Percentiles rank a stretch among this genome's conserved stretches.
phyloP scores from a whole-genome alignment of 768 basidiomycete genomes.

The Leccinum arenicola region DNA sequence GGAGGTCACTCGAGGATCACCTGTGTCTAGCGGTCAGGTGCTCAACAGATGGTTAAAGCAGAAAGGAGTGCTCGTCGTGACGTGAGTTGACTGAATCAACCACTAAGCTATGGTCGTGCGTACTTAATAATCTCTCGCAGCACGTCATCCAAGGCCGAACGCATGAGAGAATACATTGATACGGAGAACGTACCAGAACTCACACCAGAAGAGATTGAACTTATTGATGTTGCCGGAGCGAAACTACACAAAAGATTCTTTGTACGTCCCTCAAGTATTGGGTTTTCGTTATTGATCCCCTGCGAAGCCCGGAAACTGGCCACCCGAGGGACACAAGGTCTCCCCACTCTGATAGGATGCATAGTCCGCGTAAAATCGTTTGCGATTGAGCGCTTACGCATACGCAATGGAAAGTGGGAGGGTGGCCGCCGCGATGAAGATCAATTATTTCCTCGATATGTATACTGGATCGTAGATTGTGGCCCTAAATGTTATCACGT shows the following conservation, averaged over 20 bases:
- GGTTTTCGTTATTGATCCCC: background rate
- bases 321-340: conserved; percentile 11
- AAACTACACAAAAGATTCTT: conserved; percentile 24
- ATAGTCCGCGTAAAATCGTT: background rate
- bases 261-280: conserved; percentile 13
- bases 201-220: conserved; percentile 22
- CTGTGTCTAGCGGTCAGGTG: conserved; percentile 30
- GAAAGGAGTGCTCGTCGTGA: conserved; percentile 30
- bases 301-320: conserved; percentile 19
- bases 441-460: background rate
- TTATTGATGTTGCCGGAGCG: conserved; percentile 27
- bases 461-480: background rate
- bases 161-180: conserved; percentile 33
- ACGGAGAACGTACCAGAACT: conserved; percentile 29
- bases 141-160: conserved; percentile 33
- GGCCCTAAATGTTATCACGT: background rate
- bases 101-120: background rate
- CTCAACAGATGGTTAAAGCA: conserved; percentile 31
- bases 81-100: conserved; percentile 17
- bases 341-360: background rate
- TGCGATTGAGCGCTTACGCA: background rate
- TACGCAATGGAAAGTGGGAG: background rate
- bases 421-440: background rate
- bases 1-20: conserved; percentile 21
- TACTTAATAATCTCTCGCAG: conserved; percentile 16